phyloP scores from a whole-genome alignment of 306 rosid species.

The Vigna mungo region DNA sequence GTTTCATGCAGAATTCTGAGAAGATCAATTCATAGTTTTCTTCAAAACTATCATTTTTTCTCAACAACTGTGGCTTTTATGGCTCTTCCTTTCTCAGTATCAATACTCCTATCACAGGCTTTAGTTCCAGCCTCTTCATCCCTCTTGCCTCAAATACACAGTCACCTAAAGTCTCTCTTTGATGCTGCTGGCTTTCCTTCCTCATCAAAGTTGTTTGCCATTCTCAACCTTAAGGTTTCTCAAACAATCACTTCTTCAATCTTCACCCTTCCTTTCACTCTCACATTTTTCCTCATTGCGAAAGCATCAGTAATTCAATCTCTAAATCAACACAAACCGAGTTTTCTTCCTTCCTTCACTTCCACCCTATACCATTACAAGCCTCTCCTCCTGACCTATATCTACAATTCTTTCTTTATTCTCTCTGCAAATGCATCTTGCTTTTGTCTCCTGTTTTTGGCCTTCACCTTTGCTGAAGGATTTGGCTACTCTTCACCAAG shows the following conservation, averaged over 20 bases:
- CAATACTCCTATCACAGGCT: conserved; percentile 74
- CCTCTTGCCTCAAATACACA: conserved; percentile 50
- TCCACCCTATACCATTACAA: conserved; percentile 52
- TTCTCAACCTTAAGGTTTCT: conserved; percentile 68
- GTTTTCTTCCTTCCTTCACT: conserved; percentile 45
- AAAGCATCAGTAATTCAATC: conserved; percentile 68
- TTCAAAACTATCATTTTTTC: conserved; percentile 74
- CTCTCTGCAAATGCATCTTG: conserved; percentile 74
- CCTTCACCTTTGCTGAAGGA: conserved; percentile 58
- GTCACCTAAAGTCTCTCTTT: conserved; percentile 62
- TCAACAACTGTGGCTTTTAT: conserved; percentile 60
- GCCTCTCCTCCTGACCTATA: conserved; percentile 59
- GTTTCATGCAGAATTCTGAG: conserved; percentile 64
- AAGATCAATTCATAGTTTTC: conserved; percentile 71
- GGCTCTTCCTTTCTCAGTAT: conserved; percentile 75
- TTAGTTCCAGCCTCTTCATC: conserved; percentile 54
- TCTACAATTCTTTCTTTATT: conserved; percentile 63
- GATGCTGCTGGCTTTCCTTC: conserved; percentile 79
- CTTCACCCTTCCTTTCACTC: conserved; percentile 75
- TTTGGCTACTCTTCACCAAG: conserved; percentile 55
- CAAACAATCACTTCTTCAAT: conserved; percentile 76
- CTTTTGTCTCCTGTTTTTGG: conserved; percentile 63
- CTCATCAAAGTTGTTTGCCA: conserved; percentile 62
- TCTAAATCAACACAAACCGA: conserved; percentile 50
- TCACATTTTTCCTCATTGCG: conserved; percentile 74